Percentiles rank a stretch among this genome's conserved stretches.
phyloP scores from a whole-genome alignment of 805 yeast species.

The Nakazawaea peltata region DNA sequence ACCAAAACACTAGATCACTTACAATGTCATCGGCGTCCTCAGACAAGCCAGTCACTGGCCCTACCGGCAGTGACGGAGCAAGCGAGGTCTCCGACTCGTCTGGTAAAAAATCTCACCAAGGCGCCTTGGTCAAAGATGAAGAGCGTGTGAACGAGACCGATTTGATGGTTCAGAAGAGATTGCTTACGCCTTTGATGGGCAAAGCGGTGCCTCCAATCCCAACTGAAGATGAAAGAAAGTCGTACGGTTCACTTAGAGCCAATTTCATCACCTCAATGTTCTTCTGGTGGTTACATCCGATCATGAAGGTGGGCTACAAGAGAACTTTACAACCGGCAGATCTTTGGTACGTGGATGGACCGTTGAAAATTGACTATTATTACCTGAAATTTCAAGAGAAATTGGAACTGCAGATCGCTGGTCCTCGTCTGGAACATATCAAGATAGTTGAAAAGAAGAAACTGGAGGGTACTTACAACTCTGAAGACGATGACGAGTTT shows the following conservation, averaged over 20 bases:
- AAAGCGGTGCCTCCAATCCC: slow-evolving; percentile 46
- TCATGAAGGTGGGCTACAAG: slow-evolving; percentile 59
- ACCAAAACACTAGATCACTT: neutral
- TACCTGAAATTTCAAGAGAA: slow-evolving; percentile 26
- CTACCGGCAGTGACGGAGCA: neutral
- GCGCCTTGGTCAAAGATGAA: neutral
- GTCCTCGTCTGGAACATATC: slow-evolving; percentile 16
- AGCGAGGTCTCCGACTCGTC: neutral
- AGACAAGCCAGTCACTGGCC: neutral
- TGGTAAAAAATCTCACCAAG: neutral
- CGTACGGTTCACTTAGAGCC: slow-evolving; percentile 33
- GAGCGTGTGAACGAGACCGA: neutral
- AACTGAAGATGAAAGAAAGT: slow-evolving; percentile 36
- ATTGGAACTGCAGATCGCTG: slow-evolving; percentile 22
- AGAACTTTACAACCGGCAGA: slow-evolving; percentile 65
- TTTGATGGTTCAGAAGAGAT: slow-evolving; percentile 19
- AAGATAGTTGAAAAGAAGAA: slow-evolving; percentile 25
- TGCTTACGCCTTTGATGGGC: slow-evolving; percentile 25
- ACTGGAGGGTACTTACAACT: slow-evolving; percentile 19
- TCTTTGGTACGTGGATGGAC: slow-evolving; percentile 38
- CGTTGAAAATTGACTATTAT: slow-evolving; percentile 32
- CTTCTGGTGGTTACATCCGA: slow-evolving; percentile 63
- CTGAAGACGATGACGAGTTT: slow-evolving; percentile 28
- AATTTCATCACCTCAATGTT: slow-evolving; percentile 34
- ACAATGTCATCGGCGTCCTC: neutral